A percentile compares a stretch with the other conserved stretches of the same genome.
Evolutionary conservation across 163 green algal genomes (phyloP).

Genomic region (Chlamydomonas reinhardtii): DNA sequence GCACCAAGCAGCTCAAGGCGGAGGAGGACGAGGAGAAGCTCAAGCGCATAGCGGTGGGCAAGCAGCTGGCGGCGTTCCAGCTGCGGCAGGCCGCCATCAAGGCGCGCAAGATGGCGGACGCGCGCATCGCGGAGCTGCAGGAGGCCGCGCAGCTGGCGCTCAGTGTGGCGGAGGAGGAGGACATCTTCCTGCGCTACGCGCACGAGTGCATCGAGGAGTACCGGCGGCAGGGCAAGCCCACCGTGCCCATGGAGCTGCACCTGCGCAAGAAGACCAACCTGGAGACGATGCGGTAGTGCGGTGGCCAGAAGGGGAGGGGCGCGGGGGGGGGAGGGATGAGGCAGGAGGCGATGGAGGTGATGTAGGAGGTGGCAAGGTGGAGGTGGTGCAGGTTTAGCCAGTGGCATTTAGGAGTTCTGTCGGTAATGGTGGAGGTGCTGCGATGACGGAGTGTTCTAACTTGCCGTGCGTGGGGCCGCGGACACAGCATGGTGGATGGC

Average conservation of each 20-base stretch:
- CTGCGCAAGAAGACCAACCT: conserved; percentile 55
- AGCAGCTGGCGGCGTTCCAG: conserved; percentile 58
- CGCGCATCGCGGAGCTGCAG: conserved; percentile 60
- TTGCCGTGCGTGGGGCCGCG: too few relatives aligned
- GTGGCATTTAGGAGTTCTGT: not conserved
- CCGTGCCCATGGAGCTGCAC: conserved; percentile 57
- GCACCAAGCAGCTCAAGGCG: conserved; percentile 56
- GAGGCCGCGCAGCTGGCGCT: conserved; percentile 64
- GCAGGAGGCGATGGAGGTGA: not conserved
- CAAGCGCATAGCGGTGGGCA: conserved; percentile 10
- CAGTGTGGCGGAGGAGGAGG: conserved; percentile 49
- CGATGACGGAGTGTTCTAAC: too few relatives aligned
- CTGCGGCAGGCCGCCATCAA: conserved; percentile 58
- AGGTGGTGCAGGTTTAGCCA: not conserved
- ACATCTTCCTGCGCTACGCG: conserved; percentile 67
- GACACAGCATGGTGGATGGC: too few relatives aligned
- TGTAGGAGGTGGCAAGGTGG: not conserved
- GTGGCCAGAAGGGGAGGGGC: too few relatives aligned
- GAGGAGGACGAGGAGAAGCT: conserved; percentile 59
- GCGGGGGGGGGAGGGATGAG: not conserved
- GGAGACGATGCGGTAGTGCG: conserved; percentile 45
- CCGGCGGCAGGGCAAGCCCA: conserved; percentile 64
- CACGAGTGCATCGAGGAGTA: conserved; percentile 72
- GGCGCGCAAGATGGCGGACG: conserved; percentile 43
- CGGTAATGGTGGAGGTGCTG: too few relatives aligned